These are phyloP conservation scores for Botrytis sinoallii DNA, from an alignment of 2,329 filamentous ascomycete species.

Conservation along the genomic window DNA sequence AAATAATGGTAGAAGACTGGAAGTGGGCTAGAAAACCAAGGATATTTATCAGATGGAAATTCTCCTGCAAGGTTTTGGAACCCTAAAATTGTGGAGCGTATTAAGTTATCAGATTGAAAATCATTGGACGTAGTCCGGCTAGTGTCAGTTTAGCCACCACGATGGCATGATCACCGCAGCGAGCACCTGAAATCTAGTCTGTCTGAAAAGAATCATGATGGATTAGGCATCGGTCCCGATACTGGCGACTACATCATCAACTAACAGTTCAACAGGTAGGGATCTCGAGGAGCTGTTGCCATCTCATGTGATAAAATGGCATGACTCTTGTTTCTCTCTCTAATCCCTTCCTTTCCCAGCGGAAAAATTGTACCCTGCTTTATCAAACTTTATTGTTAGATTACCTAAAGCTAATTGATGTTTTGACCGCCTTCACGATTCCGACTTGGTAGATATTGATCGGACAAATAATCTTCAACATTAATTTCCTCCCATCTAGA, in stretches of 20 bases:
- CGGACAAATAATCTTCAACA: not conserved
- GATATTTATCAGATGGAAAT: slow-evolving; percentile 1
- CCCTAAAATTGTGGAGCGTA: not conserved
- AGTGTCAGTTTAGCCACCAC: not conserved
- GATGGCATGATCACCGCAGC: not conserved
- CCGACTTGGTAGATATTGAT: not conserved
- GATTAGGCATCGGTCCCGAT: not conserved
- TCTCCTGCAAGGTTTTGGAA: not conserved
- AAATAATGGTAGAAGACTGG: not conserved
- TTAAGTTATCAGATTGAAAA: slow-evolving; percentile 14
- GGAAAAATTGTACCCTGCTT: not conserved
- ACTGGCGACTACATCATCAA: not conserved
- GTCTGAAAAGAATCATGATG: not conserved
- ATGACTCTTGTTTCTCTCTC: not conserved
- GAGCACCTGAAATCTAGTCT: not conserved
- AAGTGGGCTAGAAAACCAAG: not conserved
- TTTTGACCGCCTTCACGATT: not conserved
- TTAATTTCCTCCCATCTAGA: not conserved
- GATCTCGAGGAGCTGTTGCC: not conserved
- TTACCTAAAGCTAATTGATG: not conserved
- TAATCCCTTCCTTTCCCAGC: not conserved
- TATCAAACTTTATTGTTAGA: not conserved
- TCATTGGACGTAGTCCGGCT: not conserved
- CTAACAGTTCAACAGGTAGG: not conserved
- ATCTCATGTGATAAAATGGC: not conserved